Evolutionary conservation across 306 rosid species (phyloP), one percentile per base, ranked within the genome.

Genomic region (Geum urbanum): DNA sequence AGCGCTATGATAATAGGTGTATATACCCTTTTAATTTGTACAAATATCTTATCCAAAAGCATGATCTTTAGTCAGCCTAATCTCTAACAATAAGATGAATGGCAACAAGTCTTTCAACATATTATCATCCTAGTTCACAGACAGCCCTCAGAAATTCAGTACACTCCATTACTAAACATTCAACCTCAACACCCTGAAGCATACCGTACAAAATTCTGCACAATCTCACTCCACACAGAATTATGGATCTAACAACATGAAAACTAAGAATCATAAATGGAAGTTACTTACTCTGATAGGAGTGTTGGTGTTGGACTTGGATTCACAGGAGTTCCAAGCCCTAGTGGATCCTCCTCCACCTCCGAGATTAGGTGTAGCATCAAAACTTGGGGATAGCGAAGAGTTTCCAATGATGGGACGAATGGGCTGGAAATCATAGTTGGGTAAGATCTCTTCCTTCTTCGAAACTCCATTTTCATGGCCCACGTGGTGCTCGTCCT

Each of bases 401-500:
- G 89, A 48, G 54, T 84, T 22, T 44, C 83, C 75, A 35, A 73
- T 66, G 53, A 59, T n/a, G 4, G 92, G 86, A 9, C 84, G 95
- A 84, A 92, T 83, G 18, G 96, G 96, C 57, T 87, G 92, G 81
- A 92, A 92, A 84, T 92, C 98, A 75, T 89, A 92, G 73, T 88
- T 87, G 41, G 96, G 89, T 53, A 84, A 57, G 77, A 92, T 87
- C 32, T 80, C 92, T 18, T 83, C 95, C 66, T 74, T 69, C 74
- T 64, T 81, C 61, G 61, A 5, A 66, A 79, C 63, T 47, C 80
- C 90, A 73, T 83, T 83, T 19, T 69, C 86, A 47, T 55, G 79
- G 51, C 67, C 45, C 24, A 15, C 73, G 74, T 8, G 78, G 43
- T 66, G 72, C 13, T 74, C 77, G 15, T 79, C 85, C 35, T 64